A percentile compares a stretch with the other conserved stretches of the same genome.
Evolutionary conservation across 352 stramenopile species (phyloP).

Genomic region (Pythium vanterpoolii): DNA sequence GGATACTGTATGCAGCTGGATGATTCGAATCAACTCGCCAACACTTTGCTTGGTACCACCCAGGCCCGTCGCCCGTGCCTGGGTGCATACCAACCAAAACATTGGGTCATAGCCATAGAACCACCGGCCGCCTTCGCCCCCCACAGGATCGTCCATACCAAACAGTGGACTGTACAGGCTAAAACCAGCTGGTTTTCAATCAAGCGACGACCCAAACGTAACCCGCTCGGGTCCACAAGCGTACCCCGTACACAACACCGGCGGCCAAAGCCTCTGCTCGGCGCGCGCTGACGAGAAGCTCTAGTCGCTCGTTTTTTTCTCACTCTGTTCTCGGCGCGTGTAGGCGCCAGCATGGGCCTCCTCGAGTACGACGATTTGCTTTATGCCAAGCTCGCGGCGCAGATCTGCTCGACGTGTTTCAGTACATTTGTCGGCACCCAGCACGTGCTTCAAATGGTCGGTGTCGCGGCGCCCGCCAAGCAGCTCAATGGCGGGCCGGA

Average conservation of each 20-base stretch:
- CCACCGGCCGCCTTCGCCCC: no score
- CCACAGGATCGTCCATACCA: not conserved
- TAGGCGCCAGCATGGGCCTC: slow-evolving; percentile 4
- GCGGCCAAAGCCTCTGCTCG: not conserved
- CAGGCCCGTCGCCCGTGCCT: no score
- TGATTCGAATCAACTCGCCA: no score
- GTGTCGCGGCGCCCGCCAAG: slow-evolving; percentile 11
- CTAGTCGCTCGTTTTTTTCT: no score
- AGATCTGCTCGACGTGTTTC: slow-evolving; percentile 64
- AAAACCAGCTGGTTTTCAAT: not conserved
- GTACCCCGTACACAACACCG: not conserved
- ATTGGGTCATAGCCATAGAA: no score
- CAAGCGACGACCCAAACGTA: not conserved
- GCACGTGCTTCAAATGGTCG: slow-evolving; percentile 51
- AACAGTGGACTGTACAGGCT: no score
- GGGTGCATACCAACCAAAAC: no score
- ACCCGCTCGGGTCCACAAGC: not conserved
- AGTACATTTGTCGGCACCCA: slow-evolving; percentile 64
- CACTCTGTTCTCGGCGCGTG: not conserved
- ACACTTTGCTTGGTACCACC: no score
- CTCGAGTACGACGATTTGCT: slow-evolving; percentile 27
- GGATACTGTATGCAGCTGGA: no score
- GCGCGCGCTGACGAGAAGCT: not conserved
- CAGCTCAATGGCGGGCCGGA: slow-evolving; percentile 1
- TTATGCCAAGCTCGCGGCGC: slow-evolving; percentile 60